Base-by-base conservation (phyloP, 495 filamentous ascomycete genomes). In the Massariosphaeria phaeospora region DNA sequence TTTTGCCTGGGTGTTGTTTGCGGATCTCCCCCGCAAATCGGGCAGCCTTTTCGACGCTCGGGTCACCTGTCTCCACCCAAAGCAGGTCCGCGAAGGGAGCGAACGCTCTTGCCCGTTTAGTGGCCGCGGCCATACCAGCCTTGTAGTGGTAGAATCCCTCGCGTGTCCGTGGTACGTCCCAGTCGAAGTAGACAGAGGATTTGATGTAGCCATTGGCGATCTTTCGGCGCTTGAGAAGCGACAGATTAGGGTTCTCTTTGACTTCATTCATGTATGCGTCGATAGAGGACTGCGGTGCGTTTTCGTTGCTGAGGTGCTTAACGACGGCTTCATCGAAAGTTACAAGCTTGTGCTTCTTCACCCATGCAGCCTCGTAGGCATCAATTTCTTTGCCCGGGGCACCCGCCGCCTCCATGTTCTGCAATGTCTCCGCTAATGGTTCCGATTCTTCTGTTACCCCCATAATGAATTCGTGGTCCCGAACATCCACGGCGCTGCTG, bases 121-220 rank as follows among this genome's bases (percentile, higher is more conserved):
- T 95, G 1, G 93, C 93, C 0, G 91, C 89, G 25, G 75, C 71
- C 75, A 96, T 83, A 46, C 93, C 93, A 7, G 89, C 88, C 13
- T 79, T 77, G 78, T 94, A 96, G 73, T 98, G 93, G 75, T 96
- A 97, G 77, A 85, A 93, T 30, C 93, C 93, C 66, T 98, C 93
- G 27, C 93, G 80, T 1, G 93, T 98, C 44, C 93, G 87, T 0
- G 93, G 93, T 39, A 85, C 84, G 68, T 96, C 91, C 80, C 91
- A 96, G 63, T 79, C 84, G 77, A 91, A 98, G 67, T 79, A 75
- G 10, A 95, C 77, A 1, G 86, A 84, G 3, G 72, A 70, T 44
- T 78, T 78, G n/a, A 82, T 76, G 63, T 84, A 76, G 52, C 79
- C 66, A 27, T 73, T 75, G 25, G 89, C 89, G 2, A 95, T 70